These are phyloP conservation scores for Blastobotrys arbuscula DNA, from an alignment of 1,139 yeast species.

Conservation along the genomic window DNA sequence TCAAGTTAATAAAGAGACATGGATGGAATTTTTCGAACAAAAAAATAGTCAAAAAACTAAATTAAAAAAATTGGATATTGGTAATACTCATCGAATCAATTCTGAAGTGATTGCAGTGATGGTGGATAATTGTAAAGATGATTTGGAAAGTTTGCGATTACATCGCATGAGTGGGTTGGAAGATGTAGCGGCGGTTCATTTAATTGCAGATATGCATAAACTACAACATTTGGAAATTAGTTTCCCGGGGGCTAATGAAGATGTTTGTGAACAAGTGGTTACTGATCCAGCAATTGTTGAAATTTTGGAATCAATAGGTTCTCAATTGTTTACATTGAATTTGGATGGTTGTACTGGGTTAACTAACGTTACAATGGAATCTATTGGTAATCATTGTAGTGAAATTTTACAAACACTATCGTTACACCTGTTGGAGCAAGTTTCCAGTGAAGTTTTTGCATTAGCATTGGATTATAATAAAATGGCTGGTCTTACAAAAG, in stretches of 20 bases:
- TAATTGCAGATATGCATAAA: slow-evolving; percentile 56
- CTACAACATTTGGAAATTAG: slow-evolving; percentile 60
- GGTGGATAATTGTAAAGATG: slow-evolving; percentile 51
- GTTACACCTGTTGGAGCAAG: slow-evolving; percentile 47
- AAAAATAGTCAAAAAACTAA: slow-evolving; percentile 43
- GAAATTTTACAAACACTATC: slow-evolving; percentile 49
- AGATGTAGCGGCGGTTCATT: slow-evolving; percentile 51
- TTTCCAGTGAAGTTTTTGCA: slow-evolving; percentile 61
- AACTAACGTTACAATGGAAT: slow-evolving; percentile 33
- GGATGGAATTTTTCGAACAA: slow-evolving; percentile 65
- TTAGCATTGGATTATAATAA: slow-evolving; percentile 51
- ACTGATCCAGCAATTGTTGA: slow-evolving; percentile 71
- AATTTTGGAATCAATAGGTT: slow-evolving; percentile 57
- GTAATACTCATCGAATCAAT: slow-evolving; percentile 79
- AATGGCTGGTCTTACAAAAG: slow-evolving; percentile 44
- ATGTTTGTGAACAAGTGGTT: slow-evolving; percentile 43
- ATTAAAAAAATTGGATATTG: slow-evolving; percentile 45
- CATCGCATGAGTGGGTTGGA: slow-evolving; percentile 69
- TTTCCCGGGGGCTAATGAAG: slow-evolving; percentile 36
- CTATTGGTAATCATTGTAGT: neutral
- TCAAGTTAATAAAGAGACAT: slow-evolving; percentile 62
- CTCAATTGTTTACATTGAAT: slow-evolving; percentile 49
- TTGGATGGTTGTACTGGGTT: slow-evolving; percentile 70
- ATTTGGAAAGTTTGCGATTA: slow-evolving; percentile 47
- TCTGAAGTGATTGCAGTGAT: slow-evolving; percentile 59